Percentiles rank a stretch among this genome's conserved stretches.
Conservation (phyloP, 2,329 filamentous ascomycete genomes). For the Fusarium transvaalense region DNA sequence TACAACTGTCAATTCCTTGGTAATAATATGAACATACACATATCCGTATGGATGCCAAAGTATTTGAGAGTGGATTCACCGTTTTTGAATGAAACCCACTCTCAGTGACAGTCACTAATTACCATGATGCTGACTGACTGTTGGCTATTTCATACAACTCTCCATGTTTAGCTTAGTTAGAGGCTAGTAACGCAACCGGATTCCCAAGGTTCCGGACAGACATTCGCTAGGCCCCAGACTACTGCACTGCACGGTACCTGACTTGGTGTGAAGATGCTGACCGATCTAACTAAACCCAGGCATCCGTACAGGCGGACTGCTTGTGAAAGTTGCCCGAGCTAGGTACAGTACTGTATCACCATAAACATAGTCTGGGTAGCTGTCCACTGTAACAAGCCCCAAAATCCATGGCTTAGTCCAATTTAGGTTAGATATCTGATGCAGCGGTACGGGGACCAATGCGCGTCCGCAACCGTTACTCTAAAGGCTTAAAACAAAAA, state of each 20-base stretch:
- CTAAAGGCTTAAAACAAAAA: constrained; percentile 18
- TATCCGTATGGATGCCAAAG: not conserved
- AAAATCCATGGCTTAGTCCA: constrained; percentile 16
- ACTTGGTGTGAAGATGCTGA: constrained; percentile 24
- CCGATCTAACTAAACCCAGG: constrained; percentile 9
- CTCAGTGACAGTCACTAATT: constrained; percentile 2
- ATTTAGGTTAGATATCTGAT: not conserved
- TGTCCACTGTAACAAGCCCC: constrained; percentile 13
- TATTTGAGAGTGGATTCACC: constrained; percentile 23
- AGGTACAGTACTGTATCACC: constrained; percentile 15
- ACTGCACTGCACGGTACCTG: constrained; percentile 29
- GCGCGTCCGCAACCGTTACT: constrained; percentile 12
- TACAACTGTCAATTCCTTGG: constrained; percentile 5
- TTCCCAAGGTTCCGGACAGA: constrained; percentile 38
- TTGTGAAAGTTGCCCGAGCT: constrained; percentile 11
- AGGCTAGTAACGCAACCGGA: constrained; percentile 27
- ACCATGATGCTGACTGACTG: not conserved
- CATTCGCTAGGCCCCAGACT: constrained; percentile 15
- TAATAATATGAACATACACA: constrained; percentile 11
- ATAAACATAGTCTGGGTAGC: not conserved
- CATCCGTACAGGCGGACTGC: constrained; percentile 4
- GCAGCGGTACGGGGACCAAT: constrained; percentile 11
- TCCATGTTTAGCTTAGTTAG: constrained; percentile 19
- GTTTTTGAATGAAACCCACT: constrained; percentile 30
- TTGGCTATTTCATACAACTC: constrained; percentile 9